A percentile compares a stretch with the other conserved stretches of the same genome.
Evolutionary conservation across 2,329 filamentous ascomycete species (phyloP).

Genomic region (Penicillium sp.): DNA sequence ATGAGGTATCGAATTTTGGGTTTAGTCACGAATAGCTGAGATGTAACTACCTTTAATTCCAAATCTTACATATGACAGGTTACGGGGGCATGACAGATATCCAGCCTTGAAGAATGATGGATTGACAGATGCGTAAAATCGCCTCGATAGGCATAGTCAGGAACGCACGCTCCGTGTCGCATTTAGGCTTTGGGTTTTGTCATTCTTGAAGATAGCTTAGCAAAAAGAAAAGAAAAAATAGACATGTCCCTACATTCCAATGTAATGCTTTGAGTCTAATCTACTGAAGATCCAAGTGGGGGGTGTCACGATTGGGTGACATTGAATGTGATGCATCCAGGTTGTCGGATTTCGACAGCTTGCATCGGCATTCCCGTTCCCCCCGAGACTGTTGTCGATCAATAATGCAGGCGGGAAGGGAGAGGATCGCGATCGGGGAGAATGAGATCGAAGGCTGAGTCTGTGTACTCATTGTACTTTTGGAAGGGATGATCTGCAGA

Average conservation of each 20-base stretch:
- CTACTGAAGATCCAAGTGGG: constrained; percentile 2
- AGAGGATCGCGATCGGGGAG: constrained; percentile 11
- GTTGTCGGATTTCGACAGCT: constrained; percentile 19
- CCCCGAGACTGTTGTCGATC: constrained; percentile 12
- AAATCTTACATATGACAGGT: constrained; percentile 19
- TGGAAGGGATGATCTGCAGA: neutral
- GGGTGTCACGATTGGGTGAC: neutral
- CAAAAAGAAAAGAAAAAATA: constrained; percentile 2
- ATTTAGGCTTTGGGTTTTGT: constrained; percentile 3
- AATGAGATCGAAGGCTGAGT: neutral
- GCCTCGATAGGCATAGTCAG: constrained; percentile 5
- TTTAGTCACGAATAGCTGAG: neutral
- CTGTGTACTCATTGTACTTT: neutral
- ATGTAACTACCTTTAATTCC: neutral
- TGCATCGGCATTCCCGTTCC: constrained; percentile 20
- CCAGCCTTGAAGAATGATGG: constrained; percentile 4
- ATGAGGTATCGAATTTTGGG: neutral
- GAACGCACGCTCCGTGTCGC: constrained; percentile 1
- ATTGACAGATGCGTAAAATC: constrained; percentile 7
- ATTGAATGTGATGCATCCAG: constrained; percentile 23
- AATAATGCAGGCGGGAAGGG: constrained; percentile 15
- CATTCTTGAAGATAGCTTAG: too few relatives aligned
- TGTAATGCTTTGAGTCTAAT: constrained; percentile 4
- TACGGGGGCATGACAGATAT: neutral
- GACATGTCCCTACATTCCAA: constrained; percentile 24